These are phyloP conservation scores for Groenewaldozyma auringiensis DNA, from an alignment of 1,139 yeast species.

Conservation along the genomic window DNA sequence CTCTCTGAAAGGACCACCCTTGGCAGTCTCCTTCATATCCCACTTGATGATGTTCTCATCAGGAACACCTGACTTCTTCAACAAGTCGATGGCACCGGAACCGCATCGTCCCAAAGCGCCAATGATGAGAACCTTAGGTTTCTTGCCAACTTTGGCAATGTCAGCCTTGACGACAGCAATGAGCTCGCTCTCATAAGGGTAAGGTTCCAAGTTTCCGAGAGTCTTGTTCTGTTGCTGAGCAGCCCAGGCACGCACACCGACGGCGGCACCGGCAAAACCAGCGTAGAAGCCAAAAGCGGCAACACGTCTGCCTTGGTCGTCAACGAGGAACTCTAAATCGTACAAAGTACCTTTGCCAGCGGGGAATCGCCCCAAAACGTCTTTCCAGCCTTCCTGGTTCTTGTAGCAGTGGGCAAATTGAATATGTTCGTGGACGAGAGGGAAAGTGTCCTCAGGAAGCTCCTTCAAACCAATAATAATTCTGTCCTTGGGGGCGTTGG, in stretches of 20 bases:
- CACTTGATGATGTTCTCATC: constrained; percentile 77
- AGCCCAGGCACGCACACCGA: constrained; percentile 92
- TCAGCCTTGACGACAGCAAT: constrained; percentile 63
- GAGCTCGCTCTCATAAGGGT: constrained; percentile 68
- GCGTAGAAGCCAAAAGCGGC: constrained; percentile 99
- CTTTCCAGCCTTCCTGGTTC: constrained; percentile 95
- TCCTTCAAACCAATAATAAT: constrained; percentile 91
- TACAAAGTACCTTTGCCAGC: constrained; percentile 84
- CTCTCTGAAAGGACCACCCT: constrained; percentile 95
- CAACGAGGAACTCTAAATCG: constrained; percentile 89
- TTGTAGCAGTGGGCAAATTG: constrained; percentile 99
- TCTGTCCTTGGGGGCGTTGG: constrained; percentile 78
- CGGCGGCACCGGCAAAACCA: constrained; percentile 98
- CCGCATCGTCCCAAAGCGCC: constrained; percentile 99
- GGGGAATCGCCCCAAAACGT: constrained; percentile 80
- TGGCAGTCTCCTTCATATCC: constrained; percentile 96
- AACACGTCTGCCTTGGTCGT: constrained; percentile 93
- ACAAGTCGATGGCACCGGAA: constrained; percentile 87
- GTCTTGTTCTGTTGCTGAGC: constrained; percentile 72
- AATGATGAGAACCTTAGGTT: constrained; percentile 77
- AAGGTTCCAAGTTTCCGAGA: constrained; percentile 61
- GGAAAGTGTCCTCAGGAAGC: constrained; percentile 90
- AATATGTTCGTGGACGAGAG: constrained; percentile 88
- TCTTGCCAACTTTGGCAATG: constrained; percentile 51
- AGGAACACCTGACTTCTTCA: constrained; percentile 80